Evolutionary conservation across 2,329 filamentous ascomycete genomes (phyloP), one percentile per base, ranked within the genome.

Genomic region (Colletotrichum sp.): DNA sequence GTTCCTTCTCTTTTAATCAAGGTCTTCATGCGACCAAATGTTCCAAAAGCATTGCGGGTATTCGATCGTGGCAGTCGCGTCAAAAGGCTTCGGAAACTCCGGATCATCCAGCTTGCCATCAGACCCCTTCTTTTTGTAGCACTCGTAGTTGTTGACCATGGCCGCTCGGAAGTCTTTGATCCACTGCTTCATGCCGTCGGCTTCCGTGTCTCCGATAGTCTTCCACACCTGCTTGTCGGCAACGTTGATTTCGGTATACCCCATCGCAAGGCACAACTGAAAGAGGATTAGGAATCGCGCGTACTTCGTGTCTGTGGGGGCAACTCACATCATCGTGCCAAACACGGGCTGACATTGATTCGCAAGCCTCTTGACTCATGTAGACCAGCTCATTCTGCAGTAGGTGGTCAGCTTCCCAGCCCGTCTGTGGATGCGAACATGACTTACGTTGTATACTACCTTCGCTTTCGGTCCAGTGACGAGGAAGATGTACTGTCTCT

Each of bases 161-260:
- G 43, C 43, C 12, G 43, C 43, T 1, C 43, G 43, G 43, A 52
- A 52, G 43, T 52, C 43, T 52, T 52, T 52, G 10, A 52, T 52
- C 43, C 43, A 21, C 43, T 52, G 43, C 2, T 61, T 61, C n/a
- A 34, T 34, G 58, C 65, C 73, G 5, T 83, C 81, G 9, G 63
- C 64, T 18, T 52, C 43, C 6, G 4, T 52, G 12, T 52, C 43
- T 13, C 4, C 43, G 0, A 52, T 3, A 13, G 43, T 21, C 18
- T 52, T n/a, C 43, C 43, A 52, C 6, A 52, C 43, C n/a, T 52
- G 43, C 43, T 52, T 52, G 6, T 52, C 16, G 43, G n/a, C 43
- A 21, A 52, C 43, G 16, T 52, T 52, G 43, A 52, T 52, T 21
- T 52, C 43, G n/a, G 43, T 52, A 7, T 52, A 52, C 0, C 43